Conservation (phyloP, 768 basidiomycete genomes). For the Serpula lacrymans region DNA sequence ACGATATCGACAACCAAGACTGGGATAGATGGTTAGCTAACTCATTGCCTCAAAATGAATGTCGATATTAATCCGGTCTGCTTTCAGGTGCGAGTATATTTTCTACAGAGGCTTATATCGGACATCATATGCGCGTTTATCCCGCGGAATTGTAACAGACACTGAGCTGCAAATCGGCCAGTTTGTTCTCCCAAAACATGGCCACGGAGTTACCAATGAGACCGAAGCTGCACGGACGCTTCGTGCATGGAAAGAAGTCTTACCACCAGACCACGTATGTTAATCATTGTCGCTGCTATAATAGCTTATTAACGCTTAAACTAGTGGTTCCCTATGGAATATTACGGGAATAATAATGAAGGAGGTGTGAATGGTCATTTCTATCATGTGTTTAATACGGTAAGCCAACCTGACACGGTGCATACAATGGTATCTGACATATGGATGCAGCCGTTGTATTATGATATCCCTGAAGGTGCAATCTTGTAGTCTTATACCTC, state of each 20-base stretch:
- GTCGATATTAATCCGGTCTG: not conserved
- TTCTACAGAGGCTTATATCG: conserved; percentile 77
- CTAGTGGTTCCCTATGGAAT: conserved; percentile 78
- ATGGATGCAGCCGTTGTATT: conserved; percentile 46
- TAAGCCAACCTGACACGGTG: conserved; percentile 26
- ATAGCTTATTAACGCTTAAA: not conserved
- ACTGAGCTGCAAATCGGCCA: conserved; percentile 89
- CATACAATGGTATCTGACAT: not conserved
- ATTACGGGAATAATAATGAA: conserved; percentile 49
- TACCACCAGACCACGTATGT: conserved; percentile 63
- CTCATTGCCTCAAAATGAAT: not conserved
- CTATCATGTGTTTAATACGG: conserved; percentile 76
- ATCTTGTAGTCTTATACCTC: conserved; percentile 26
- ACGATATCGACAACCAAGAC: conserved; percentile 78
- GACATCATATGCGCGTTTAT: conserved; percentile 79
- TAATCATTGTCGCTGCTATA: conserved; percentile 1
- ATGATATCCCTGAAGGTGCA: conserved; percentile 44
- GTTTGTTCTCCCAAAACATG: conserved; percentile 70
- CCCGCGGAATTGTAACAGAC: conserved; percentile 82
- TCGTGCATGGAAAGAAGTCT: conserved; percentile 60
- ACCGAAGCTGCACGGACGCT: conserved; percentile 61
- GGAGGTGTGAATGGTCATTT: conserved; percentile 69
- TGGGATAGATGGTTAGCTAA: conserved; percentile 59
- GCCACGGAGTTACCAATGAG: conserved; percentile 51
- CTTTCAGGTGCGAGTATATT: conserved; percentile 83